Conservation (phyloP, 2,329 filamentous ascomycete genomes). For the Aspergillus vadensis region DNA sequence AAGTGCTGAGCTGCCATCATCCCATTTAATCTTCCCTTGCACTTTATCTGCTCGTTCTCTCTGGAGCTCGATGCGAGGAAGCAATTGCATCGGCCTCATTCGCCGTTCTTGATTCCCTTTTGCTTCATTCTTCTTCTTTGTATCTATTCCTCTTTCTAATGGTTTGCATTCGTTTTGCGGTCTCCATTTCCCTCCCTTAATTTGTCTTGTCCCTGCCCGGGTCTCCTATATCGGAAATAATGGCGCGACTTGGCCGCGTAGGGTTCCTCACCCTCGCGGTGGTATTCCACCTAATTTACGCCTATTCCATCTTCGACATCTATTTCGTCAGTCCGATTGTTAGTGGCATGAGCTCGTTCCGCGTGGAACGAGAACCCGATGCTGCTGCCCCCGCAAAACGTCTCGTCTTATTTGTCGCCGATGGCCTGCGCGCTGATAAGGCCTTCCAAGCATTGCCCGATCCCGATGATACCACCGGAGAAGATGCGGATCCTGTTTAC, state of each 20-base stretch:
- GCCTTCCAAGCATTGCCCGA: constrained; percentile 92
- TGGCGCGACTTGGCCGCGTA: constrained; percentile 66
- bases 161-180: not conserved
- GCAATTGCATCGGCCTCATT: not conserved
- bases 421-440: constrained; percentile 95
- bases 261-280: constrained; percentile 87
- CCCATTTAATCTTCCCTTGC: too few relatives aligned
- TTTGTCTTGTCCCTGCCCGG: constrained; percentile 5
- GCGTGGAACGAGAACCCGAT: constrained; percentile 62
- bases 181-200: constrained; percentile 1
- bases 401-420: constrained; percentile 93
- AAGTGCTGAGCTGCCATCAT: constrained; percentile 10
- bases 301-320: constrained; percentile 95
- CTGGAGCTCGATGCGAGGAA: constrained; percentile 3
- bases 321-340: constrained; percentile 99
- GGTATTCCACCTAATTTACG: constrained; percentile 90
- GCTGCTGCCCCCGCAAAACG: constrained; percentile 79
- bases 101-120: not conserved
- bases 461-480: constrained; percentile 49
- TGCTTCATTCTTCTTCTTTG: not conserved
- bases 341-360: constrained; percentile 85
- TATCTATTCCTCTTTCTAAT: constrained; percentile 14
- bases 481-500: constrained; percentile 61
- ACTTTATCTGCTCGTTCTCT: not conserved
- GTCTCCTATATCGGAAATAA: constrained; percentile 25